Percentiles rank a stretch among this genome's conserved stretches.
phyloP scores from a whole-genome alignment of 352 stramenopile genomes.

The Pythium phragmiticola region DNA sequence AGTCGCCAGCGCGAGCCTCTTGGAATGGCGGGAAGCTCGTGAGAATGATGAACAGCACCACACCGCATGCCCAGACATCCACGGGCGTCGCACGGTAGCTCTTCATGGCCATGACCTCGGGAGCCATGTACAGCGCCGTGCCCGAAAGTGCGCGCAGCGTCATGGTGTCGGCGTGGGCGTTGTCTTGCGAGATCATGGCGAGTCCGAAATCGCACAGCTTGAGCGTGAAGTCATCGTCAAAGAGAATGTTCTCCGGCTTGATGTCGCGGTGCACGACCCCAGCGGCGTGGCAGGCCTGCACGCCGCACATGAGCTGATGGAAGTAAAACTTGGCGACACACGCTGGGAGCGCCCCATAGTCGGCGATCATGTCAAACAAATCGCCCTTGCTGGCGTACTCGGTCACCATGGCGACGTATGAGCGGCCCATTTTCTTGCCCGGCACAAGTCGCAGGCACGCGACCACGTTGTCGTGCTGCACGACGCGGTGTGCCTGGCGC shows the following conservation, averaged over 20 bases:
- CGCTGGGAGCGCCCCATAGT: constrained; percentile 59
- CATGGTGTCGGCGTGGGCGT: constrained; percentile 32
- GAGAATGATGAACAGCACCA: constrained; percentile 91
- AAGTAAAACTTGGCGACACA: constrained; percentile 78
- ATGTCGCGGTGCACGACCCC: constrained; percentile 85
- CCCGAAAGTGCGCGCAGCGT: constrained; percentile 67
- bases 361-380: constrained; percentile 85
- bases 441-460: constrained; percentile 42
- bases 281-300: constrained; percentile 74
- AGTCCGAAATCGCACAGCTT: constrained; percentile 95
- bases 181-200: constrained; percentile 31
- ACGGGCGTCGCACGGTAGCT: constrained; percentile 74
- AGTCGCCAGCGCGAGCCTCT: constrained; percentile 62
- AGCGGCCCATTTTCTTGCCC: constrained; percentile 41
- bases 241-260: constrained; percentile 83
- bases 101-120: constrained; percentile 62
- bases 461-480: constrained; percentile 60
- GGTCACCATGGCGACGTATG: constrained; percentile 76
- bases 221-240: constrained; percentile 81
- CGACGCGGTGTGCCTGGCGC: constrained; percentile 51
- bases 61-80: constrained; percentile 88
- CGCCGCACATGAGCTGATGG: constrained; percentile 68
- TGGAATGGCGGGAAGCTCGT: constrained; percentile 89
- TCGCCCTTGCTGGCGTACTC: constrained; percentile 83
- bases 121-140: constrained; percentile 88